Evolutionary conservation across 2,329 filamentous ascomycete genomes (phyloP), one percentile per base, ranked within the genome.

Genomic region (Alternaria infectoria): DNA sequence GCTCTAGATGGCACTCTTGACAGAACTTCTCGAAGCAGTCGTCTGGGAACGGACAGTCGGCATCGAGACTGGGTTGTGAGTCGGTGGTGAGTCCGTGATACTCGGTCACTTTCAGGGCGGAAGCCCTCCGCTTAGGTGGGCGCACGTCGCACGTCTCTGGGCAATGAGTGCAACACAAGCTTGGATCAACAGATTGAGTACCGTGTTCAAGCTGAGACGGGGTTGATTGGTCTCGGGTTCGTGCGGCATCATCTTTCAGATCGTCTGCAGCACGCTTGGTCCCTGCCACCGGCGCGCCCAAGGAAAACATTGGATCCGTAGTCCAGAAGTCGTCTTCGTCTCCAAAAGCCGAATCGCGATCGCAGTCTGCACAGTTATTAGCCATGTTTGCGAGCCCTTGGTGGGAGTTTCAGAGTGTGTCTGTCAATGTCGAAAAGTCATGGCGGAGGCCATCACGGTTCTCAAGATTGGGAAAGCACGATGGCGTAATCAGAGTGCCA

Each of bases 1-100:
- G 62, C 50, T 78, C 75, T 32, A 74, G 61, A 59, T 72, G 73
- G 65, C 77, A 79, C 47, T 71, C 77, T 66, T 79, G 75, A 59
- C 78, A 80, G 60, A 77, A 77, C 46, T 75, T 65, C 45, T 76
- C 74, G 46, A 79, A 77, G 54, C 74, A 77, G 40, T 72, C 74
- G 51, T 79, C 76, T 25, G 70, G 73, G 28, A 76, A 78, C 59
- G 75, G 69, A n/a, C 73, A 74, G 66, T 74, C 73, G 56, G 68
- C 46, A 45, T 72, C 68, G 45, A 69, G 65, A 47, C 15, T 55
- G 10, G 52, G 50, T 26, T 63, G 61, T 32, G 64, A 58, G 40
- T 71, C 66, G 45, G 65, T 64, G 30, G 67, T 51, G 55, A 66
- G 50, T 54, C 62, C 70, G 69, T 77, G 74, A 64, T 73, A 77